phyloP scores from a whole-genome alignment of 2,329 filamentous ascomycete species.

The Diaporthe helianthi region DNA sequence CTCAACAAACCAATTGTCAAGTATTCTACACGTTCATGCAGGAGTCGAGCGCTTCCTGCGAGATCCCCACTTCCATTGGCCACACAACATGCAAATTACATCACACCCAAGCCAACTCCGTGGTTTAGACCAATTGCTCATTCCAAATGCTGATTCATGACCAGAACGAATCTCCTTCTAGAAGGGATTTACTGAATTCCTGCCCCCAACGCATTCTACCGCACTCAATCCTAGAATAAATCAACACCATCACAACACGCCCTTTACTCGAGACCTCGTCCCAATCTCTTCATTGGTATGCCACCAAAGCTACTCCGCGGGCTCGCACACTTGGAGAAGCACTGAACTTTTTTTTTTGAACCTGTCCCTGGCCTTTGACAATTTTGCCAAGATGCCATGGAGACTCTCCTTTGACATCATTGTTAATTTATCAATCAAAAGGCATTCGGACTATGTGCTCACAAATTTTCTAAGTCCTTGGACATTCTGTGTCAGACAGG shows the following conservation, averaged over 20 bases:
- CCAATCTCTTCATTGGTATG: not conserved
- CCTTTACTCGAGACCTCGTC: not conserved
- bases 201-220: not conserved
- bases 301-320: not conserved
- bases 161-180: not conserved
- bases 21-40: constrained; percentile 1
- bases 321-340: not conserved
- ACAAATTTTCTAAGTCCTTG: not conserved
- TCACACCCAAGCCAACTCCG: not conserved
- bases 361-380: not conserved
- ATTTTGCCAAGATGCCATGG: not conserved
- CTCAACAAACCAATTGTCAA: not conserved
- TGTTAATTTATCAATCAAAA: not conserved
- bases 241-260: not conserved
- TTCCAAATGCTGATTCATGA: not conserved
- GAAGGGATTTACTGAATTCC: not conserved
- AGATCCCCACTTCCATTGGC: constrained; percentile 5
- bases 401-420: not conserved
- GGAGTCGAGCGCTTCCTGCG: not conserved
- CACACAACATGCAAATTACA: not conserved
- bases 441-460: too few relatives aligned
- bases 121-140: not conserved
- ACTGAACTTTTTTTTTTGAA: not conserved
- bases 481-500: not conserved
- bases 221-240: not conserved